Base-by-base conservation (phyloP, 1,284 basidiomycete genomes). In the Rhodotorula sp. region DNA sequence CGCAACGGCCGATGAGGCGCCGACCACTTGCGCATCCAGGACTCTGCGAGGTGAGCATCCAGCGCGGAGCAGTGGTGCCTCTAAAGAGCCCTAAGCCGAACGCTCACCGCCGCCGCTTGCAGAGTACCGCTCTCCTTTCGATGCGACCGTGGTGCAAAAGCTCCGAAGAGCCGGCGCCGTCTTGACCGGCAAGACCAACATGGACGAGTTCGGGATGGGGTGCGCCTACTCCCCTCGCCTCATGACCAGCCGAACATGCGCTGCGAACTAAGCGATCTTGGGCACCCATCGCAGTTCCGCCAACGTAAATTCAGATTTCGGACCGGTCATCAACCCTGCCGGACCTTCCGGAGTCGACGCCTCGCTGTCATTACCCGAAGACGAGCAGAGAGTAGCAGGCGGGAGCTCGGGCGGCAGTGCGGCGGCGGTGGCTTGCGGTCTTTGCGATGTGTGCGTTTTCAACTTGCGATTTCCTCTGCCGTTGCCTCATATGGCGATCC, bases 131-230 rank as follows among this genome's bases (percentile, higher is more conserved):
- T 87, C 95, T 0, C 92, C 93, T 0, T 94, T 90, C 78, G 90
- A 94, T 79, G 93, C 95, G 59, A 93, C 93, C 0, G 90, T 90
- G 7, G 91, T 97, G 0, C 73, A 82, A 2, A 81, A 87, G 3
- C 82, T 99, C 0, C 82, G 84, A 1, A 73, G 82, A 0, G 84
- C 86, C 0, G 94, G 93, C 2, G 93, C 89, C 0, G 80, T 85
- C 15, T 86, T 98, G 20, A 78, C 89, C 0, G 94, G 93, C 4
- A 95, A 95, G 82, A 90, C 94, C 0, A 97, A 97, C 79, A 94
- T 93, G 81, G 95, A 99, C 79, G 95, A 98, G 80, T 99, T 99
- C 81, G 95, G 95, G 0, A 99, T 99, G 95, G 95, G 95, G 89
- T 93, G 72, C 26, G 84, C 80, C 29, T 17, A 10, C 2, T 12